Evolutionary conservation across 225 moss, liverwort and hornwort species (phyloP).

Genomic region (Pseudoscleropodium purum): DNA sequence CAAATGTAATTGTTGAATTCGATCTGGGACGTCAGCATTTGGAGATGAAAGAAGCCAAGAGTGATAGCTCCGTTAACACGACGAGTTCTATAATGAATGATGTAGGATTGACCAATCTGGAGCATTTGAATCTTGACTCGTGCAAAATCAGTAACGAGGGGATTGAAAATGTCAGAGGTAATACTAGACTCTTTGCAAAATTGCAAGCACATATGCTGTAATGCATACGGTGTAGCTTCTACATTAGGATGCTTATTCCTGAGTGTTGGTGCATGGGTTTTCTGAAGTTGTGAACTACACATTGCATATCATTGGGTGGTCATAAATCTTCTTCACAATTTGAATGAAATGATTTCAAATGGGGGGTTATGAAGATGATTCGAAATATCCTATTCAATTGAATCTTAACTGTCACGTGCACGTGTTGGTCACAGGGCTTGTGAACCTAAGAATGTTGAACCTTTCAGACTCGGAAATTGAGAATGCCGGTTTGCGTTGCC

Average conservation of each 20-base stretch:
- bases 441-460: conserved; percentile 59
- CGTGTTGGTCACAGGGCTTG: conserved; percentile 40
- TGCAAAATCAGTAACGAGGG: conserved; percentile 75
- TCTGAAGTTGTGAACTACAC: not conserved
- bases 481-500: conserved; percentile 57
- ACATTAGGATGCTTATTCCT: not conserved
- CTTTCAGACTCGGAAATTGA: conserved; percentile 77
- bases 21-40: not conserved
- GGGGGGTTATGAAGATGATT: not conserved
- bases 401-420: not conserved
- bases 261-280: not conserved
- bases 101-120: conserved; percentile 68
- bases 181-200: not conserved
- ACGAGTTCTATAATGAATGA: not conserved
- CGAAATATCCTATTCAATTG: not conserved
- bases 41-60: not conserved
- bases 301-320: not conserved
- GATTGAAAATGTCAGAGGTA: conserved; percentile 62
- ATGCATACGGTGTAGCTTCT: not conserved
- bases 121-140: conserved; percentile 71
- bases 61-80: not conserved
- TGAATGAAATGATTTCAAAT: not conserved
- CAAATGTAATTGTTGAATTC: not conserved
- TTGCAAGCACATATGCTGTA: not conserved
- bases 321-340: not conserved